phyloP scores from a whole-genome alignment of 2,329 filamentous ascomycete genomes.

The Ilyonectria destructans region DNA sequence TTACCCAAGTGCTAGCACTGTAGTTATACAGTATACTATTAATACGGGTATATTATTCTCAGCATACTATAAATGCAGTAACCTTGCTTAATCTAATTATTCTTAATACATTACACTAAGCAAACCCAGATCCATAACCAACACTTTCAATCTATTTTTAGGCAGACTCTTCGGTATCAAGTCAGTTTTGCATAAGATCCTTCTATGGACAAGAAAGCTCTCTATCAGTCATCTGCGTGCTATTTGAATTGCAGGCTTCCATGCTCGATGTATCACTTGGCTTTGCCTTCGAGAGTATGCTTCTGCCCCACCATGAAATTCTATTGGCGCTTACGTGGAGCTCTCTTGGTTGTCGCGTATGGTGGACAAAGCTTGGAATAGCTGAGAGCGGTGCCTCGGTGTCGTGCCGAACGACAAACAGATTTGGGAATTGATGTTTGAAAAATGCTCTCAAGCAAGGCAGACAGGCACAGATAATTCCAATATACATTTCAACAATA shows the following conservation, averaged over 20 bases:
- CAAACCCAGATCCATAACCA: no score
- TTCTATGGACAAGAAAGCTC: not conserved
- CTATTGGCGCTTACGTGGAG: not conserved
- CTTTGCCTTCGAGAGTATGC: not conserved
- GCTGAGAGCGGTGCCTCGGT: not conserved
- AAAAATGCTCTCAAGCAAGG: constrained; percentile 20
- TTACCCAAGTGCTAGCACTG: no score
- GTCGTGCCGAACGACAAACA: not conserved
- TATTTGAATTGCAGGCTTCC: constrained; percentile 4
- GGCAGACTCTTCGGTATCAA: not conserved
- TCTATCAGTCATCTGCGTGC: not conserved
- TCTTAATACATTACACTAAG: no score
- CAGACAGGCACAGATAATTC: constrained; percentile 15
- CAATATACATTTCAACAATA: constrained; percentile 14
- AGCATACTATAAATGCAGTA: no score
- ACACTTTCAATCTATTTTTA: no score
- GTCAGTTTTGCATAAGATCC: not conserved
- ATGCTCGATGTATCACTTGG: constrained; percentile 4
- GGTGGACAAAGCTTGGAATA: constrained; percentile 11
- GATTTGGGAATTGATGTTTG: constrained; percentile 10
- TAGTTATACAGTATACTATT: no score
- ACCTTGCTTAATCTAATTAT: no score
- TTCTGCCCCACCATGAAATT: constrained; percentile 1
- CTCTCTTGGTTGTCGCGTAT: not conserved
- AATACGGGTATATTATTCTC: no score